Evolutionary conservation across 225 moss, liverwort and hornwort species (phyloP).

Genomic region (Polytrichum formosum): DNA sequence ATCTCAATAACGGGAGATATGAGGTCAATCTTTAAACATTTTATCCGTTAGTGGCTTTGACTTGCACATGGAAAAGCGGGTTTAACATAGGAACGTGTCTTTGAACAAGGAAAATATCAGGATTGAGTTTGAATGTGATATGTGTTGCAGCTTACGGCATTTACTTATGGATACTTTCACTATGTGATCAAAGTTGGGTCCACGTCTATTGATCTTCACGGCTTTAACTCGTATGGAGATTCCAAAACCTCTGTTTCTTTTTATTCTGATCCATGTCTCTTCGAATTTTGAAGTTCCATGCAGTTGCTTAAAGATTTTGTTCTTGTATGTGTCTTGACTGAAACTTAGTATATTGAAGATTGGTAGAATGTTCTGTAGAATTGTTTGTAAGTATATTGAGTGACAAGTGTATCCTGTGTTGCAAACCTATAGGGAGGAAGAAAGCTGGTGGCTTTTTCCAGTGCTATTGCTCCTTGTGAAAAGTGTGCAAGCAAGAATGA

Average conservation of each 20-base stretch:
- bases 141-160: constrained; percentile 64
- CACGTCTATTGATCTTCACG: constrained; percentile 43
- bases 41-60: too few relatives aligned
- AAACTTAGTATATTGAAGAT: neutral
- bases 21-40: too few relatives aligned
- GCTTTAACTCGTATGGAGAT: constrained; percentile 69
- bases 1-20: too few relatives aligned
- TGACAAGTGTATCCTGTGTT: neutral
- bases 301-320: too few relatives aligned
- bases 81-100: too few relatives aligned
- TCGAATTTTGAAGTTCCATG: too few relatives aligned
- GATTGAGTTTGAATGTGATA: constrained; percentile 9
- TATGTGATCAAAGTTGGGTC: constrained; percentile 54
- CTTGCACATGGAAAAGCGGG: too few relatives aligned
- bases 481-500: constrained; percentile 83
- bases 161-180: constrained; percentile 69
- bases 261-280: neutral
- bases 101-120: neutral
- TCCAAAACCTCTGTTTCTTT: neutral
- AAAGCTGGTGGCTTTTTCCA: constrained; percentile 95
- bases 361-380: neutral
- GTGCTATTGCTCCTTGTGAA: constrained; percentile 72
- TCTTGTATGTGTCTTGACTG: too few relatives aligned
- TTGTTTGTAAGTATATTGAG: neutral
- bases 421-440: constrained; percentile 62